phyloP scores from a whole-genome alignment of 371 early-diverging fungal genomes.

The Syncephalis plumigaleata region DNA sequence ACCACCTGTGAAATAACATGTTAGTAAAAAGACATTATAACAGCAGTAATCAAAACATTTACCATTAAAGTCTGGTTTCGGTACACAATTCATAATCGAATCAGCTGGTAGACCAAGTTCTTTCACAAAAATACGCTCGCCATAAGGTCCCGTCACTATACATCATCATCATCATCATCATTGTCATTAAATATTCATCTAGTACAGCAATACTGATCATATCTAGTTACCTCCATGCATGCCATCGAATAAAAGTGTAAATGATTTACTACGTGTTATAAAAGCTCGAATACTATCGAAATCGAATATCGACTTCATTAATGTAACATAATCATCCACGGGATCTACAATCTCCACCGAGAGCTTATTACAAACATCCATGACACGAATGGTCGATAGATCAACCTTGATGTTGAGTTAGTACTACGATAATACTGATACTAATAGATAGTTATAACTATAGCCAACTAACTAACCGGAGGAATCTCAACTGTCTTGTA shows the following conservation, averaged over 20 bases:
- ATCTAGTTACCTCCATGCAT: slow-evolving; percentile 51
- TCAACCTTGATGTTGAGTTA: slow-evolving; percentile 32
- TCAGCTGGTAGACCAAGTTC: slow-evolving; percentile 71
- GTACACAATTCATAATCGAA: slow-evolving; percentile 69
- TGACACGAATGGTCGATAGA: slow-evolving; percentile 45
- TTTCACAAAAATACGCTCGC: slow-evolving; percentile 62
- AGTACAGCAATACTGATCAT: too few species aligned
- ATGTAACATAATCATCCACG: slow-evolving; percentile 68
- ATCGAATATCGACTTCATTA: slow-evolving; percentile 85
- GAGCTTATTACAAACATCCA: slow-evolving; percentile 30
- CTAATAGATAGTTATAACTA: not conserved
- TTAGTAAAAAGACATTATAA: too few species aligned
- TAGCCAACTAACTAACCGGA: slow-evolving; percentile 18
- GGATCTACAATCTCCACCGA: slow-evolving; percentile 79
- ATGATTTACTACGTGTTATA: slow-evolving; percentile 44
- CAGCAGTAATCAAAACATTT: too few species aligned
- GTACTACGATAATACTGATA: too few species aligned
- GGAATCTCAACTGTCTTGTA: slow-evolving; percentile 54
- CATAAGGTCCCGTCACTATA: slow-evolving; percentile 87
- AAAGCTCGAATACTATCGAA: slow-evolving; percentile 64
- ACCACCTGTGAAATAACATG: slow-evolving; percentile 13
- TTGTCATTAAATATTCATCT: slow-evolving; percentile 14
- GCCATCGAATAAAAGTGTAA: slow-evolving; percentile 83
- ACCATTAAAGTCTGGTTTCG: slow-evolving; percentile 78
- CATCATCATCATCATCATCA: too few species aligned